Evolutionary conservation across 2,329 filamentous ascomycete genomes (phyloP).

Genomic region (Colletotrichum magnum): DNA sequence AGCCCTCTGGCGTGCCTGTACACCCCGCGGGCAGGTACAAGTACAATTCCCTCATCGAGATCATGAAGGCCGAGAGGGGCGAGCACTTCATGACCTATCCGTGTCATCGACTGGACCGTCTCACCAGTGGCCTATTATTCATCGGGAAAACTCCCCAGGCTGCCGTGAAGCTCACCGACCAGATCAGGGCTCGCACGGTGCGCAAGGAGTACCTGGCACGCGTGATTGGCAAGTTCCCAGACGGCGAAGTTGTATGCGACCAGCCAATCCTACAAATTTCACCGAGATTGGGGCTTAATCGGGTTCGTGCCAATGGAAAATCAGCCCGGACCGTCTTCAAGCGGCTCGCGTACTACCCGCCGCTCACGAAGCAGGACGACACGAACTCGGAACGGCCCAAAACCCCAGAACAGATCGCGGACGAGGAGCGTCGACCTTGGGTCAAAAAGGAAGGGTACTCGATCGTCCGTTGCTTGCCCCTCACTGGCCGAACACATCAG

Average conservation of each 20-base stretch:
- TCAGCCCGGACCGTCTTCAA: slow-evolving; percentile 92
- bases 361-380: slow-evolving; percentile 46
- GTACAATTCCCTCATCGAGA: slow-evolving; percentile 94
- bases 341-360: slow-evolving; percentile 90
- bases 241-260: slow-evolving; percentile 91
- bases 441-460: slow-evolving; percentile 84
- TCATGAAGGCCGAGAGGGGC: slow-evolving; percentile 84
- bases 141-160: slow-evolving; percentile 88
- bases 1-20: slow-evolving; percentile 94
- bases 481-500: slow-evolving; percentile 96
- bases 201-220: slow-evolving; percentile 96
- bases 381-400: slow-evolving; percentile 44
- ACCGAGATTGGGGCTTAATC: slow-evolving; percentile 93
- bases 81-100: slow-evolving; percentile 71
- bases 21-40: slow-evolving; percentile 96
- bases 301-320: slow-evolving; percentile 94
- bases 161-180: slow-evolving; percentile 81
- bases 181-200: slow-evolving; percentile 85
- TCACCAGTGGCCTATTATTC: slow-evolving; percentile 99
- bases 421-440: slow-evolving; percentile 54
- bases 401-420: slow-evolving; percentile 43
- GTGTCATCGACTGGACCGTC: slow-evolving; percentile 92
- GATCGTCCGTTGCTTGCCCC: slow-evolving; percentile 91
- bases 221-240: slow-evolving; percentile 91
- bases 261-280: slow-evolving; percentile 95